Evolutionary conservation across 106 monocot species (phyloP).

Genomic region (Dendrobium officinale): DNA sequence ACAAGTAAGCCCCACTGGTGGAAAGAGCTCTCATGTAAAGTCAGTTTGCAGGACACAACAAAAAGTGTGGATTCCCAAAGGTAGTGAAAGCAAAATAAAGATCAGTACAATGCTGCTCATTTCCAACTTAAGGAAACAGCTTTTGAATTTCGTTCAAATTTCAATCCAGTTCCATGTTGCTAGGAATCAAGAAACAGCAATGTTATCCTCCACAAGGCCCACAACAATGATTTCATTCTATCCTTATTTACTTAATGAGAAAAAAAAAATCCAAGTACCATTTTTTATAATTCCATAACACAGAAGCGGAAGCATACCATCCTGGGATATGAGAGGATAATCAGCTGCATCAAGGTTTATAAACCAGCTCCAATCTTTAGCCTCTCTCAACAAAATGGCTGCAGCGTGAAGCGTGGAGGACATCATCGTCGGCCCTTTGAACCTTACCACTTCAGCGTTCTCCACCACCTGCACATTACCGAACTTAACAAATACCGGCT

Average conservation of each 20-base stretch:
- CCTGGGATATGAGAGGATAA: constrained; percentile 55
- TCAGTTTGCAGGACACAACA: neutral
- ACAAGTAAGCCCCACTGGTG: neutral
- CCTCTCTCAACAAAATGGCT: constrained; percentile 40
- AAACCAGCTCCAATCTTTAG: constrained; percentile 55
- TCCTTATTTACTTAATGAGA: too few species aligned
- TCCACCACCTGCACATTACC: constrained; percentile 42
- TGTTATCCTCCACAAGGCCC: neutral
- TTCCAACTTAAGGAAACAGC: constrained; percentile 5
- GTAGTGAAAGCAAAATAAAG: neutral
- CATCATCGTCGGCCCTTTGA: constrained; percentile 41
- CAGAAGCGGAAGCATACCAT: constrained; percentile 27
- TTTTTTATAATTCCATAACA: neutral
- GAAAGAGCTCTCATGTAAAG: neutral
- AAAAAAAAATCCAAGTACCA: neutral
- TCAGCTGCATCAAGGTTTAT: constrained; percentile 44
- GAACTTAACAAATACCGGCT: constrained; percentile 30
- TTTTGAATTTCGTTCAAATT: neutral
- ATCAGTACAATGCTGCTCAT: neutral
- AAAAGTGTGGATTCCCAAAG: neutral
- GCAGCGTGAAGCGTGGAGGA: constrained; percentile 42
- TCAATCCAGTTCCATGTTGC: neutral
- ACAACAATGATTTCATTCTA: neutral
- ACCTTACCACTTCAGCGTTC: constrained; percentile 17
- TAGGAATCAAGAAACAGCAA: neutral